Base-by-base conservation (phyloP, 768 basidiomycete genomes). In the Porphyrellus cyaneotinctus region DNA sequence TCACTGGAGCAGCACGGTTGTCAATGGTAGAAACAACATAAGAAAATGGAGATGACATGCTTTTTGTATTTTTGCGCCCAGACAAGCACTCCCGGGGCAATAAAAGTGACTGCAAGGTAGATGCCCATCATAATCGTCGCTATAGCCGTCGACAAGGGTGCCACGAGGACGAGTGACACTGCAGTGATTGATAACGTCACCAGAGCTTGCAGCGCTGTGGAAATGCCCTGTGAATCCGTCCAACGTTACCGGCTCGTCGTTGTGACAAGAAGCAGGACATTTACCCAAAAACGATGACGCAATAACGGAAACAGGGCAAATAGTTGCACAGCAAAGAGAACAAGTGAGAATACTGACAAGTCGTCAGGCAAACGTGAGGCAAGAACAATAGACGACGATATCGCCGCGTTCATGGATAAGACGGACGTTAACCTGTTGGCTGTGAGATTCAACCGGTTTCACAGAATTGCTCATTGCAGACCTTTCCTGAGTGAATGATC, bases 21-120 rank as follows among this genome's bases (percentile, higher is more conserved):
- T 57, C 50, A 56, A 37, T 22, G 50, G 46, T 44, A 37, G 53
- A 53, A 51, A 59, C n/a, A n/a, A n/a, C n/a, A 59, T 48, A 30
- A 48, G 15, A 48, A 44, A 58, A 39, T 31, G 10, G 49, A 54
- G 36, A 57, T 33, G 33, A 76, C 85, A 35, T 63, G 84, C 89
- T 94, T 92, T 75, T 94, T 94, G 74, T 82, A 91, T 67, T 78
- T 78, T 71, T 93, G 89, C 4, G 89, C 91, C 88, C 90, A 91
- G 51, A 93, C 77, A 39, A 91, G 72, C 37, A 87, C 72, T 20
- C 72, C 85, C 13, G 91, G 91, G 11, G 87, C 88, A 39, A 84
- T 64, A 64, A 93, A 84, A 11, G 84, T 85, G 20, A 87, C 77
- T 49, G 80, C 79, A 32, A 75, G 57, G 36, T 87, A 74, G 24